Evolutionary conservation across 768 basidiomycete genomes (phyloP).

Genomic region (Royoungia palumana): DNA sequence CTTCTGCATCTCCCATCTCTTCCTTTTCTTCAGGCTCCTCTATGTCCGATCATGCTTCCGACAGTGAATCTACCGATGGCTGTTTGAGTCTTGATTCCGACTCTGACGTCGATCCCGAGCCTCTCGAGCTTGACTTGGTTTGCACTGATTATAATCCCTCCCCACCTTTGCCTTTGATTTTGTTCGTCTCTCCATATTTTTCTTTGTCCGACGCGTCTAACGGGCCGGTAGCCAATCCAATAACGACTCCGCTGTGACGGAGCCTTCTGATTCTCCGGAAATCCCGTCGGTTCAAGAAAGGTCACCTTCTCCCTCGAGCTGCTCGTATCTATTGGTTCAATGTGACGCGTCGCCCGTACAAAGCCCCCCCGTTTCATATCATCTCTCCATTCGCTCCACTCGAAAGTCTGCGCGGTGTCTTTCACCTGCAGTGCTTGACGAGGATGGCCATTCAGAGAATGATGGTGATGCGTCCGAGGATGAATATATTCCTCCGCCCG

Average conservation of each 20-base stretch:
- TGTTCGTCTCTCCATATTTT: constrained; percentile 15
- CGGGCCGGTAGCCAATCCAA: constrained; percentile 15
- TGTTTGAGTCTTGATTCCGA: constrained; percentile 29
- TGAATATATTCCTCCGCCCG: constrained; percentile 43
- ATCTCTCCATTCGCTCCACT: constrained; percentile 13
- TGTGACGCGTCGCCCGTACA: neutral
- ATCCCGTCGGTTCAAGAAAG: constrained; percentile 8
- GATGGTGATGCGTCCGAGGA: constrained; percentile 42
- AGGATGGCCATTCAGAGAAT: constrained; percentile 36
- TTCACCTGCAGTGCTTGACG: constrained; percentile 9
- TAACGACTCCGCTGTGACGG: neutral
- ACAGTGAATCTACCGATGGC: constrained; percentile 25
- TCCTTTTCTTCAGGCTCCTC: constrained; percentile 23
- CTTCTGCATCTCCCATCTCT: constrained; percentile 27
- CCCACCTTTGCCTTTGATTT: constrained; percentile 18
- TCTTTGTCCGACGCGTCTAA: constrained; percentile 14
- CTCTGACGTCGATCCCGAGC: constrained; percentile 27
- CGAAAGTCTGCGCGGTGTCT: constrained; percentile 4
- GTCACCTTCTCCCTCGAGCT: constrained; percentile 3
- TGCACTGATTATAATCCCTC: constrained; percentile 6
- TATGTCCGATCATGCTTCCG: constrained; percentile 15
- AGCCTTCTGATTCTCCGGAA: constrained; percentile 12
- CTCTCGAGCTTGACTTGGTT: constrained; percentile 15
- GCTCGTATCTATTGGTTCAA: neutral
- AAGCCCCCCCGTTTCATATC: constrained; percentile 1